These are phyloP conservation scores for Raphanus hybrid DNA, from an alignment of 441 rosid genomes.

Conservation along the genomic window DNA sequence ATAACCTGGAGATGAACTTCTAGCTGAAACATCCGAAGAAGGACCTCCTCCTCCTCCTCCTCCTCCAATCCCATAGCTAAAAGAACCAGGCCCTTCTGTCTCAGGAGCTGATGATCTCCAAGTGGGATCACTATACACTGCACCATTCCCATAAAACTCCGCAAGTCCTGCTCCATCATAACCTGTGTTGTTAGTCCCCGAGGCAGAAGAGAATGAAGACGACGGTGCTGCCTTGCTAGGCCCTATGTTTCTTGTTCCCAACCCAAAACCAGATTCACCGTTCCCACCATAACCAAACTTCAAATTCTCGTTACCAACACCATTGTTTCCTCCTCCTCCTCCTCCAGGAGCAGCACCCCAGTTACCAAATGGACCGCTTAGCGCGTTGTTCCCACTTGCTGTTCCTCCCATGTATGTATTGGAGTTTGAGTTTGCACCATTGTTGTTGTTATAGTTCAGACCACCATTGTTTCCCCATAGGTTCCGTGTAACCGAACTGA, in stretches of 20 bases:
- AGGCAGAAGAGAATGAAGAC: conserved; percentile 58
- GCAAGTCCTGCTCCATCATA: conserved; percentile 65
- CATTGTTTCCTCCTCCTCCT: conserved; percentile 54
- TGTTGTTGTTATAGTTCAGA: conserved; percentile 59
- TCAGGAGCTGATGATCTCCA: conserved; percentile 73
- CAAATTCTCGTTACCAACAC: conserved; percentile 52
- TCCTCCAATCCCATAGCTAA: conserved; percentile 72
- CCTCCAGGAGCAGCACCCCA: conserved; percentile 67
- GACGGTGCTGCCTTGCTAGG: conserved; percentile 54
- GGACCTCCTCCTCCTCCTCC: conserved; percentile 40
- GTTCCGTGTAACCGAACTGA: conserved; percentile 80
- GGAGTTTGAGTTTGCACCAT: conserved; percentile 58
- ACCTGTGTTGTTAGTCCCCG: conserved; percentile 57
- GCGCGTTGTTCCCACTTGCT: conserved; percentile 61
- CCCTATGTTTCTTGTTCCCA: conserved; percentile 66
- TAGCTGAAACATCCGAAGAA: conserved; percentile 68
- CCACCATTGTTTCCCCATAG: conserved; percentile 86
- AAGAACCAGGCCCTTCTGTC: conserved; percentile 66
- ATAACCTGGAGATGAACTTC: conserved; percentile 85
- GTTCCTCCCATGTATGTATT: conserved; percentile 60
- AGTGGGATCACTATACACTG: conserved; percentile 70
- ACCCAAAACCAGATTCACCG: conserved; percentile 65
- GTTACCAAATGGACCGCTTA: conserved; percentile 63
- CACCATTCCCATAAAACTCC: conserved; percentile 68
- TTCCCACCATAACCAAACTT: conserved; percentile 73